These are phyloP conservation scores for Colletotrichum cereale DNA, from an alignment of 2,329 filamentous ascomycete genomes.

Conservation along the genomic window DNA sequence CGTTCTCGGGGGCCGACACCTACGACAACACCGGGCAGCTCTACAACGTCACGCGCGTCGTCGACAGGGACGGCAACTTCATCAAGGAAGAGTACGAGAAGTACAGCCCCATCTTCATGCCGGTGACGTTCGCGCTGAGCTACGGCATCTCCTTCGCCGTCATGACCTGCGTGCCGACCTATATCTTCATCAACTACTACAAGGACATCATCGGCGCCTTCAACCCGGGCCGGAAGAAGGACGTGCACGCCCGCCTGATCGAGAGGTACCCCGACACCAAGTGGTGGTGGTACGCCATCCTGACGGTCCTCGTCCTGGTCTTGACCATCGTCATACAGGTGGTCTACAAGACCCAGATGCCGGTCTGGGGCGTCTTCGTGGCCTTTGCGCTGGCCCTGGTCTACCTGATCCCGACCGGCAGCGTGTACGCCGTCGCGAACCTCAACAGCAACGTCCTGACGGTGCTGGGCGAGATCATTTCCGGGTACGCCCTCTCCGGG, in stretches of 20 bases:
- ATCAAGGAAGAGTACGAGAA: constrained; percentile 61
- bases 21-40: constrained; percentile 61
- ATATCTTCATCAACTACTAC: constrained; percentile 56
- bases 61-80: constrained; percentile 55
- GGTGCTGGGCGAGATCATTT: constrained; percentile 33
- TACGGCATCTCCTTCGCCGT: constrained; percentile 53
- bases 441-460: constrained; percentile 58
- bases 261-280: constrained; percentile 47
- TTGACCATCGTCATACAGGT: constrained; percentile 54
- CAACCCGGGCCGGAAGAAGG: constrained; percentile 32
- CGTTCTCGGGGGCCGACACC: constrained; percentile 64
- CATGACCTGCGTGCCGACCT: constrained; percentile 53
- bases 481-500: constrained; percentile 63
- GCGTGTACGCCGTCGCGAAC: constrained; percentile 58
- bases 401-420: constrained; percentile 65
- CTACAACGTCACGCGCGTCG: constrained; percentile 64
- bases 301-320: constrained; percentile 49
- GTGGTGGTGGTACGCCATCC: constrained; percentile 54
- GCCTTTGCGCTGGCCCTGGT: constrained; percentile 57
- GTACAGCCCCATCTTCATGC: constrained; percentile 58
- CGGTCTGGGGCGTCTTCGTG: constrained; percentile 67
- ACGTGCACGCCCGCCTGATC: constrained; percentile 52
- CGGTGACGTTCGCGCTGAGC: constrained; percentile 50
- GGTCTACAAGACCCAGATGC: constrained; percentile 67
- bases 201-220: constrained; percentile 52